These are phyloP conservation scores for Gleditsia sinensis DNA, from an alignment of 306 rosid genomes.

Conservation along the genomic window DNA sequence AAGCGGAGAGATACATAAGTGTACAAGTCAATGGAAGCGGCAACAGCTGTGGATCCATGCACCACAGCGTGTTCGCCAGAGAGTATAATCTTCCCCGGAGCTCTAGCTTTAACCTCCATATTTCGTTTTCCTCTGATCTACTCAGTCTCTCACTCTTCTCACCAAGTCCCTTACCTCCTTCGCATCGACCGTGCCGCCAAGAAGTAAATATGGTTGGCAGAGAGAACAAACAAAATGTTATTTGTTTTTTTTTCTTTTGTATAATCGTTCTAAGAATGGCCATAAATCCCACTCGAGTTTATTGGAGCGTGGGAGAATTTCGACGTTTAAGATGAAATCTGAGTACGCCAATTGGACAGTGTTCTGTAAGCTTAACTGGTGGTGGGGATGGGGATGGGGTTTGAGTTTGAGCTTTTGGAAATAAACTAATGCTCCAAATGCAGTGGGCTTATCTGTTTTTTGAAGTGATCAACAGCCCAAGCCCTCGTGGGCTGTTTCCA, in stretches of 20 bases:
- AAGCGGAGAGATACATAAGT: constrained; percentile 75
- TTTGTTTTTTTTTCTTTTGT: neutral
- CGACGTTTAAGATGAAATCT: neutral
- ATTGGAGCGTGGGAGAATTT: neutral
- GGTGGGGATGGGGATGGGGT: too few species aligned
- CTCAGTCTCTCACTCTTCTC: neutral
- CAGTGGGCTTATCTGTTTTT: neutral
- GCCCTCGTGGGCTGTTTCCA: neutral
- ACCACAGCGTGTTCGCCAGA: constrained; percentile 98
- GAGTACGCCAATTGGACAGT: neutral
- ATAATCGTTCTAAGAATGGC: neutral
- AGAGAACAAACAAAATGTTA: neutral
- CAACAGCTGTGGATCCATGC: constrained; percentile 94
- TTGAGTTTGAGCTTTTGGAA: neutral
- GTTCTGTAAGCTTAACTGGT: neutral
- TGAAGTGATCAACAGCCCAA: neutral
- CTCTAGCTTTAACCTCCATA: constrained; percentile 90
- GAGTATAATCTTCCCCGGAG: constrained; percentile 89
- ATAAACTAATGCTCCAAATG: neutral
- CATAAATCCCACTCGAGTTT: neutral
- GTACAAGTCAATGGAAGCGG: constrained; percentile 76
- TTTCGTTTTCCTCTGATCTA: neutral
- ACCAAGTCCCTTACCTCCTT: neutral
- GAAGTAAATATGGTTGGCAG: neutral
- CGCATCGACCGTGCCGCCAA: neutral